phyloP scores from a whole-genome alignment of 2,329 filamentous ascomycete genomes.

The Colletotrichum neosansevieriae region DNA sequence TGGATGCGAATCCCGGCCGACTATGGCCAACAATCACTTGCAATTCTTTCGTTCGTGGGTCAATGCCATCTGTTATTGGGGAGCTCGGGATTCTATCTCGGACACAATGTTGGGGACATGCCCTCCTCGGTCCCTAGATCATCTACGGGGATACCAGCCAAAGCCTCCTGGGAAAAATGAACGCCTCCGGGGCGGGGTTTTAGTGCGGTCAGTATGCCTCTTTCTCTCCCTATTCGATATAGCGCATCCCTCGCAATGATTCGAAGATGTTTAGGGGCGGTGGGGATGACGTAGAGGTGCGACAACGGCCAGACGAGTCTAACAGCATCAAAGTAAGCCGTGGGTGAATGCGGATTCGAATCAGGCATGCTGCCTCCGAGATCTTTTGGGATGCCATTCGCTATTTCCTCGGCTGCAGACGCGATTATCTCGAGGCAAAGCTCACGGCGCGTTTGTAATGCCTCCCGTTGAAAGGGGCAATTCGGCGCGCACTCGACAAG shows the following conservation, averaged over 20 bases:
- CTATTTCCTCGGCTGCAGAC: constrained; percentile 46
- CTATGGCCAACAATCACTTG: no score
- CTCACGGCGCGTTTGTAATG: constrained; percentile 47
- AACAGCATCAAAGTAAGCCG: constrained; percentile 52
- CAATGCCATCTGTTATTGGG: background rate
- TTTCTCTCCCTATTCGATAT: constrained; percentile 50
- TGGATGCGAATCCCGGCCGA: no score
- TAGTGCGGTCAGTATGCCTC: constrained; percentile 54
- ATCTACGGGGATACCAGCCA: constrained; percentile 22
- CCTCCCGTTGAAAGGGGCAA: constrained; percentile 43
- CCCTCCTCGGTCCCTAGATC: constrained; percentile 1
- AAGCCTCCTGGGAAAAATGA: background rate
- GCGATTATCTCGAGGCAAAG: constrained; percentile 47
- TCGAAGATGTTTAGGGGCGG: constrained; percentile 47
- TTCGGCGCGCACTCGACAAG: constrained; percentile 50
- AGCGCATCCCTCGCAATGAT: constrained; percentile 46
- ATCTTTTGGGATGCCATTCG: constrained; percentile 45
- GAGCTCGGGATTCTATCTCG: background rate
- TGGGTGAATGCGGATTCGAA: constrained; percentile 47
- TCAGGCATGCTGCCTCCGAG: constrained; percentile 45
- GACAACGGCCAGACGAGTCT: constrained; percentile 55
- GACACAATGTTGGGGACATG: background rate
- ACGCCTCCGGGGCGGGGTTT: constrained; percentile 10
- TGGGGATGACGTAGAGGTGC: constrained; percentile 46
- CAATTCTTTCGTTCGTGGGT: background rate